A percentile compares a stretch with the other conserved stretches of the same genome.
These are phyloP conservation scores for Boletellus deceptivus DNA, from an alignment of 1,284 basidiomycete genomes.

Conservation along the genomic window DNA sequence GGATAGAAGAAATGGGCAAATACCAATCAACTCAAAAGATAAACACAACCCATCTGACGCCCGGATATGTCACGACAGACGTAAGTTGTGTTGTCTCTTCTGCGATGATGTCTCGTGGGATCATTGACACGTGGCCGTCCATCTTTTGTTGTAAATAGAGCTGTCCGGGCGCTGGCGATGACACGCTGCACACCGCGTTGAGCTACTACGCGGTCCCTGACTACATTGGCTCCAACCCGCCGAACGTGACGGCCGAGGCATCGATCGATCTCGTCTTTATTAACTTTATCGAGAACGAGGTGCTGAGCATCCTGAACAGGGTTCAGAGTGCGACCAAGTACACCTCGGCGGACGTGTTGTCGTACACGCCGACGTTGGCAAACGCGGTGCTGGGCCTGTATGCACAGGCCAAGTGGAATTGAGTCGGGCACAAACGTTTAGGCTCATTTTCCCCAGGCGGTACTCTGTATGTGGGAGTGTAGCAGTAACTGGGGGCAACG, in stretches of 20 bases:
- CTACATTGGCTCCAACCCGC: slow-evolving; percentile 58
- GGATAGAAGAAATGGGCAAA: slow-evolving; percentile 56
- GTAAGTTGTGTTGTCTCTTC: slow-evolving; percentile 38
- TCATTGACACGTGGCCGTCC: neutral
- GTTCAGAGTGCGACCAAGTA: slow-evolving; percentile 52
- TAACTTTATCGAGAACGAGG: slow-evolving; percentile 56
- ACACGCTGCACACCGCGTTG: slow-evolving; percentile 57
- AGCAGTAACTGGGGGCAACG: no score
- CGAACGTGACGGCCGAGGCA: slow-evolving; percentile 47
- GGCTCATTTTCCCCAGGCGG: no score
- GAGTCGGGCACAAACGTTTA: neutral
- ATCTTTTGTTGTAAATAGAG: slow-evolving; percentile 35
- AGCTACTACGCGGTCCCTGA: slow-evolving; percentile 53
- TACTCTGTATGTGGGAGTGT: no score
- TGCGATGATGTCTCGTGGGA: neutral
- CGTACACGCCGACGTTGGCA: slow-evolving; percentile 51
- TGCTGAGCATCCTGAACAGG: slow-evolving; percentile 55
- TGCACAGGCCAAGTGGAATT: slow-evolving; percentile 60
- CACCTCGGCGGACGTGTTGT: slow-evolving; percentile 47
- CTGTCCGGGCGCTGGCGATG: slow-evolving; percentile 73
- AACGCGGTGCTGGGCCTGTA: slow-evolving; percentile 57
- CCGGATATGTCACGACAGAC: slow-evolving; percentile 74
- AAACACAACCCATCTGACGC: slow-evolving; percentile 46
- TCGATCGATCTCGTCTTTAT: slow-evolving; percentile 70
- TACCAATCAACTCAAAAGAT: slow-evolving; percentile 17